A percentile compares a stretch with the other conserved stretches of the same genome.
Conservation (phyloP, 257 asterid species). For the Lycium ferocissimum region DNA sequence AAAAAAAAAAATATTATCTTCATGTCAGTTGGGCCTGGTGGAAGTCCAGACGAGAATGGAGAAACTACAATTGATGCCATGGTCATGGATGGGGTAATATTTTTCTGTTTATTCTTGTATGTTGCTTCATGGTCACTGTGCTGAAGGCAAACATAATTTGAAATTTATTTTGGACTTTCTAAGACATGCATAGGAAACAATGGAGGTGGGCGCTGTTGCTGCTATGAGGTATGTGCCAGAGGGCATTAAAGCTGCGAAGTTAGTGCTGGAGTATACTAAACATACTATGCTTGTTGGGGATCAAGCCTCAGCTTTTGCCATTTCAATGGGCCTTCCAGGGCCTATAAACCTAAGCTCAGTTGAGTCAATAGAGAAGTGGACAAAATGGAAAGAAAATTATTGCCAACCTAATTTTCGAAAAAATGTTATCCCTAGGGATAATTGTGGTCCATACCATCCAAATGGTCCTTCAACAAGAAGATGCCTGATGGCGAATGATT, state of each 20-base stretch:
- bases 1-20: constrained; percentile 15
- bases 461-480: constrained; percentile 27
- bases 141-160: constrained; percentile 19
- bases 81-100: constrained; percentile 93
- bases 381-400: constrained; percentile 65
- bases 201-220: constrained; percentile 99
- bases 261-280: constrained; percentile 80
- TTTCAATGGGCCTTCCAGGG: constrained; percentile 95
- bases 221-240: constrained; percentile 88
- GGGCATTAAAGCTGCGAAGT: constrained; percentile 86
- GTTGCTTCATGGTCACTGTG: constrained; percentile 19
- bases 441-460: constrained; percentile 87
- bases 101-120: constrained; percentile 26
- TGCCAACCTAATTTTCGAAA: constrained; percentile 94
- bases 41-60: constrained; percentile 98
- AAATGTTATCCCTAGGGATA: constrained; percentile 63
- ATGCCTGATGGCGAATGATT: constrained; percentile 42
- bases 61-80: constrained; percentile 96
- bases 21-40: constrained; percentile 96
- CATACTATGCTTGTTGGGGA: constrained; percentile 98
- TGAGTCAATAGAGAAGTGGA: constrained; percentile 82
- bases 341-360: constrained; percentile 86
- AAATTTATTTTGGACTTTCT: constrained; percentile 46
- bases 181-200: constrained; percentile 84
- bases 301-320: constrained; percentile 86